Base-by-base conservation (phyloP, 1,284 basidiomycete genomes). In the Ganoderma meredithae region DNA sequence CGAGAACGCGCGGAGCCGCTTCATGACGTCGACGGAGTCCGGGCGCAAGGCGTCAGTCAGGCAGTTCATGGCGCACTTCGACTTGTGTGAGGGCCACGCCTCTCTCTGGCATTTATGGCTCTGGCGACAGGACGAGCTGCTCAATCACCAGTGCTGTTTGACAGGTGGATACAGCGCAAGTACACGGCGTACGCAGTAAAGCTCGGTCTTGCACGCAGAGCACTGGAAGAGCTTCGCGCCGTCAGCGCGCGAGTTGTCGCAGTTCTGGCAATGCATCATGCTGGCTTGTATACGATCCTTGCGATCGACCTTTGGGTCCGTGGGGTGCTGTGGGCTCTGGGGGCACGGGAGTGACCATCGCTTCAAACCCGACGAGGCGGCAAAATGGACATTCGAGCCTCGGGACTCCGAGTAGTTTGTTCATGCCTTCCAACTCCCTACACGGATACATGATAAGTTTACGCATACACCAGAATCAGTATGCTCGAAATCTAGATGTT, bases 91-190 rank as follows among this genome's bases (percentile, higher is more conserved):
- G 3, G 66, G 61, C 73, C 74, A 75, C 0, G 71, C 74, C 49
- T 66, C 60, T 62, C 69, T 72, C 64, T 76, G 73, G 67, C 76
- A 75, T 31, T 69, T 72, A 52, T 67, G 73, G 56, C 76, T 75
- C 76, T 76, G 65, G 31, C 1, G 22, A 6, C 31, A 31, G 17
- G 6, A 13, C 6, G 3, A 6, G 1, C 27, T 41, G 6, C 36
- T 40, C 9, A 55, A 8, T 31, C 27, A 31, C 27, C 3, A 31
- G 27, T 8, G 15, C 9, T 22, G 3, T 10, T 6, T 7, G 25
- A 53, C 25, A 15, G 49, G 12, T 12, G 1, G 47, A 5, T 17
- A 27, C 1, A 17, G 25, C 2, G 22, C 12, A 10, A 25, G 36
- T 3, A 2, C 22, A 60, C 22, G 1, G 66, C 72, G 56, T 39